A percentile compares a stretch with the other conserved stretches of the same genome.
Evolutionary conservation across 2,329 filamentous ascomycete species (phyloP).

Genomic region (Fusarium sacchari): DNA sequence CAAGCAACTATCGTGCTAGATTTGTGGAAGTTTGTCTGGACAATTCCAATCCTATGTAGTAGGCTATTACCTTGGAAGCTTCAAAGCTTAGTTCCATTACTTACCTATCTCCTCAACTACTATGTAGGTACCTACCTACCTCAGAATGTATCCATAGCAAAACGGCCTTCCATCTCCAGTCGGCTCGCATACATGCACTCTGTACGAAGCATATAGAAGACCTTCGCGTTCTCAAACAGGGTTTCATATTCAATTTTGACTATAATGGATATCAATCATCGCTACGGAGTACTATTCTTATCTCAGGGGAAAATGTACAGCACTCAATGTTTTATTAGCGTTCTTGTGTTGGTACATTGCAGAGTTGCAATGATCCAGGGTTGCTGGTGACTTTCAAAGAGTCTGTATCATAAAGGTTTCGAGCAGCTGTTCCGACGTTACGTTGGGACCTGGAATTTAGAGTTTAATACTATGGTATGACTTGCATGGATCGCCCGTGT

Average conservation of each 20-base stretch:
- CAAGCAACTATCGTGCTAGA: neutral
- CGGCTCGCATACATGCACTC: neutral
- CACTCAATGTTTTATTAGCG: neutral
- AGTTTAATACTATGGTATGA: conserved; percentile 1
- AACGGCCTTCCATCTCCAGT: neutral
- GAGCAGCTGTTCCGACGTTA: neutral
- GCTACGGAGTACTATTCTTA: neutral
- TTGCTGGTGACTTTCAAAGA: neutral
- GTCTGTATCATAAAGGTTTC: conserved; percentile 18
- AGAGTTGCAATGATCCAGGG: neutral
- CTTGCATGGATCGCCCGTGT: conserved; percentile 17
- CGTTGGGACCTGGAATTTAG: conserved; percentile 10
- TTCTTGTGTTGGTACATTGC: neutral
- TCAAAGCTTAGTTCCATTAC: neutral
- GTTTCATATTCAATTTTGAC: neutral
- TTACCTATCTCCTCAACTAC: neutral
- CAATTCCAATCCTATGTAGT: neutral
- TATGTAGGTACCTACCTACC: neutral
- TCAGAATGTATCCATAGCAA: neutral
- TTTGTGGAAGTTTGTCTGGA: neutral
- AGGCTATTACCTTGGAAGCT: neutral
- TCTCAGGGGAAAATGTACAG: neutral
- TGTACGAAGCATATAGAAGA: neutral
- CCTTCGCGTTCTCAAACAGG: neutral
- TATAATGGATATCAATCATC: neutral